Conservation (phyloP, 805 yeast species). For the Saccharomycopsis oosterbeekiorum region DNA sequence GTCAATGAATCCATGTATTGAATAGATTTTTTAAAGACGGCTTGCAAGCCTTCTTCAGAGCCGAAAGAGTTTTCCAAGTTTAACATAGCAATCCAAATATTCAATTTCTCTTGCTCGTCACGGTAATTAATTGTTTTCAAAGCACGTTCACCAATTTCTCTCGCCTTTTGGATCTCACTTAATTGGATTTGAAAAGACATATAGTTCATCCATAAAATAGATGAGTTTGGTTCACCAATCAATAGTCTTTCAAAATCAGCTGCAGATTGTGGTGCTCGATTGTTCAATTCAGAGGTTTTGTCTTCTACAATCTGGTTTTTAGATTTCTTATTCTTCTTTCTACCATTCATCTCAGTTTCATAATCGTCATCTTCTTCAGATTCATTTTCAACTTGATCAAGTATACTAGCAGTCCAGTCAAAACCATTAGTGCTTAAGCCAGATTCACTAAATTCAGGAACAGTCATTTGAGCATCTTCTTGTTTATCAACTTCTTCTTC, state of each 20-base stretch:
- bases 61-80: slow-evolving; percentile 95
- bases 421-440: slow-evolving; percentile 82
- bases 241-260: slow-evolving; percentile 87
- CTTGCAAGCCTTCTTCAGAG: slow-evolving; percentile 68
- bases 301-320: slow-evolving; percentile 47
- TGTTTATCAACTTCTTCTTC: slow-evolving; percentile 25
- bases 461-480: slow-evolving; percentile 26
- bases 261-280: slow-evolving; percentile 85
- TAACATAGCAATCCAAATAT: slow-evolving; percentile 91
- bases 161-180: slow-evolving; percentile 88
- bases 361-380: slow-evolving; percentile 45
- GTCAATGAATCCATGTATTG: slow-evolving; percentile 84
- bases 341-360: slow-evolving; percentile 27
- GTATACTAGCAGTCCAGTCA: slow-evolving; percentile 89
- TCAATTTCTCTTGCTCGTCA: slow-evolving; percentile 87
- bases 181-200: slow-evolving; percentile 96
- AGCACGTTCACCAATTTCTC: slow-evolving; percentile 90
- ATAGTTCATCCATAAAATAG: slow-evolving; percentile 93
- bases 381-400: slow-evolving; percentile 66
- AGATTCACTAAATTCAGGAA: slow-evolving; percentile 19
- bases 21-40: slow-evolving; percentile 70
- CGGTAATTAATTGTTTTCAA: slow-evolving; percentile 80
- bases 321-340: slow-evolving; percentile 38
- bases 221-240: slow-evolving; percentile 87
- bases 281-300: slow-evolving; percentile 71